Evolutionary conservation across 768 basidiomycete species (phyloP).

Genomic region (Scleroderma bovista): DNA sequence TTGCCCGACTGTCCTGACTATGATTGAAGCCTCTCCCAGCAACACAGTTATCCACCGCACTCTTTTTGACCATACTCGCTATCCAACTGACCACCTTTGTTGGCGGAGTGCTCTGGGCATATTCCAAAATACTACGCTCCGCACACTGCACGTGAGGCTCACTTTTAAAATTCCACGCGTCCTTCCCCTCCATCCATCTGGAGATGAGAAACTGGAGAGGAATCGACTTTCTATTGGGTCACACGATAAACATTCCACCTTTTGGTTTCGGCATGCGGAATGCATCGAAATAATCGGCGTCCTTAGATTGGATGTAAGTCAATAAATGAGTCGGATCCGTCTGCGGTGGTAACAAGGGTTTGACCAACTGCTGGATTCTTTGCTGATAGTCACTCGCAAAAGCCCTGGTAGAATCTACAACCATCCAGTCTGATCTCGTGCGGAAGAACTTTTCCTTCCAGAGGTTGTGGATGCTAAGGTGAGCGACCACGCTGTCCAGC

Average conservation of each 20-base stretch:
- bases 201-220: too few species aligned
- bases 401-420: conserved; percentile 37
- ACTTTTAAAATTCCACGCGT: conserved; percentile 39
- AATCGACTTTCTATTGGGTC: conserved; percentile 32
- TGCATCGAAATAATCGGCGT: too few species aligned
- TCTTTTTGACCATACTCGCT: too few species aligned
- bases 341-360: conserved; percentile 17
- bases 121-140: conserved; percentile 33
- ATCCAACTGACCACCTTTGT: conserved; percentile 12
- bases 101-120: conserved; percentile 27
- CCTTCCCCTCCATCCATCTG: conserved; percentile 42
- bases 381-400: conserved; percentile 4
- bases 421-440: conserved; percentile 33
- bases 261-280: conserved; percentile 31
- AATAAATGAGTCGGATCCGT: conserved; percentile 31
- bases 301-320: conserved; percentile 47
- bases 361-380: conserved; percentile 27
- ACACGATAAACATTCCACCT: conserved; percentile 45
- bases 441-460: too few species aligned
- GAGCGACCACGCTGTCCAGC: conserved; percentile 42
- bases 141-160: conserved; percentile 19
- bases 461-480: too few species aligned
- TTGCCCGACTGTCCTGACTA: too few species aligned
- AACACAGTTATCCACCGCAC: too few species aligned
- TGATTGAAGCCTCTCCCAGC: too few species aligned